Evolutionary conservation across 2,329 filamentous ascomycete genomes (phyloP).

Genomic region (Aureobasidium sp.): DNA sequence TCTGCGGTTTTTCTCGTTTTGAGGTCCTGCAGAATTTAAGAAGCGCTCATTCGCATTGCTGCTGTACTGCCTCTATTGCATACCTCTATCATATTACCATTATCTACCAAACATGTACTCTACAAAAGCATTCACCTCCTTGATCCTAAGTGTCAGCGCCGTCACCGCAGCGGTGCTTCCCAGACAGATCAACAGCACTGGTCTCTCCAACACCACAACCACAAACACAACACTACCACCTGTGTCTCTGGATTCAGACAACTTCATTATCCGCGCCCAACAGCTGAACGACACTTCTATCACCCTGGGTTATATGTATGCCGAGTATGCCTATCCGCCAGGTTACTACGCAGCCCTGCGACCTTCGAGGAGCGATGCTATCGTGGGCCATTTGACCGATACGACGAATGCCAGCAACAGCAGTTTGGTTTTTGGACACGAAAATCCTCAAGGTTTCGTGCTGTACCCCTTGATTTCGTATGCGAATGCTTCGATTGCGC

Average conservation of each 20-base stretch:
- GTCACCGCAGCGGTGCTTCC: slow-evolving; percentile 1
- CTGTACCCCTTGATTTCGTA: slow-evolving; percentile 13
- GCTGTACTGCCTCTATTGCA: not conserved
- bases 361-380: slow-evolving; percentile 12
- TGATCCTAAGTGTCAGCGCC: not conserved
- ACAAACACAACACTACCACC: slow-evolving; percentile 7
- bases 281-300: slow-evolving; percentile 15
- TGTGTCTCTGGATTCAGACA: not conserved
- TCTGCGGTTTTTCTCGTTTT: not conserved
- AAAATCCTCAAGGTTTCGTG: slow-evolving; percentile 15
- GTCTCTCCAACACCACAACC: not conserved
- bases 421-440: slow-evolving; percentile 10
- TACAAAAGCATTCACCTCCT: not conserved
- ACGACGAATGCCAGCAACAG: slow-evolving; percentile 15
- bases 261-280: slow-evolving; percentile 17
- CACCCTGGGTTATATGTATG: slow-evolving; percentile 18
- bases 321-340: slow-evolving; percentile 16
- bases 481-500: slow-evolving; percentile 14
- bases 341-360: slow-evolving; percentile 18
- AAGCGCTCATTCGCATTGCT: not conserved
- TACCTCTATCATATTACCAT: not conserved
- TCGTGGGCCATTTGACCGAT: slow-evolving; percentile 17
- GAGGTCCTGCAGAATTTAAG: not conserved
- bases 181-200: not conserved
- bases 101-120: not conserved